Evolutionary conservation across 2,329 filamentous ascomycete species (phyloP), one percentile per base, ranked within the genome.

Genomic region (Fusarium torreyae): DNA sequence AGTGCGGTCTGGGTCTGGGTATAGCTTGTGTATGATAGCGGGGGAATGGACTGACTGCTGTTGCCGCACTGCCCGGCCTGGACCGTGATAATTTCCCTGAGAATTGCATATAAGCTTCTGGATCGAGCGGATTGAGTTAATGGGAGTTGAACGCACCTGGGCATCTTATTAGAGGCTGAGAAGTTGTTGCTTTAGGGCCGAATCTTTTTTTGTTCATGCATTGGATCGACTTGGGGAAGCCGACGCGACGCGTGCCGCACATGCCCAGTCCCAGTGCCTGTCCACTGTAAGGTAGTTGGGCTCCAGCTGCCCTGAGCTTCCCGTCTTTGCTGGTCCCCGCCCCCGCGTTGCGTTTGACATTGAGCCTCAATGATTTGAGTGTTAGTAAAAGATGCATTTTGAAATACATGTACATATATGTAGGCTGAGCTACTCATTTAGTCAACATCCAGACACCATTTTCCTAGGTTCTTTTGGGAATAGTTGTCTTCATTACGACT

Each of bases 61-160:
- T 98, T 98, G 88, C 95, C 96, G 87, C 96, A 98, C 83, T 98
- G 96, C 88, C 96, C 96, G 71, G 97, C 95, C 84, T 99, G 96
- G 76, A 99, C 92, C 68, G 97, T 99, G 82, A 99, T 99, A 77
- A 99, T 99, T 88, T 99, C 96, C 83, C 96, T 98, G 75, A 17
- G 18, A 10, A 24, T 43, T 45, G 18, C 15, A 22, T 18, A 9
- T 66, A 18, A 71, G 64, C 44, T 49, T 39, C 34, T 26, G 10
- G 33, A 59, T 39, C 36, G 44, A 50, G 24, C 11, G 36, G 22
- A 18, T 22, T 38, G 18, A 33, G 34, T 10, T 24, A 9, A 11
- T 8, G 24, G 42, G 26, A 28, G 20, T n/a, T 46, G 18, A 31
- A 66, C 8, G 15, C 67, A 72, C 70, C 73, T 75, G 45, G 73